Evolutionary conservation across 208 protist genomes (phyloP).

Genomic region (Blastocrithidia nonstop): DNA sequence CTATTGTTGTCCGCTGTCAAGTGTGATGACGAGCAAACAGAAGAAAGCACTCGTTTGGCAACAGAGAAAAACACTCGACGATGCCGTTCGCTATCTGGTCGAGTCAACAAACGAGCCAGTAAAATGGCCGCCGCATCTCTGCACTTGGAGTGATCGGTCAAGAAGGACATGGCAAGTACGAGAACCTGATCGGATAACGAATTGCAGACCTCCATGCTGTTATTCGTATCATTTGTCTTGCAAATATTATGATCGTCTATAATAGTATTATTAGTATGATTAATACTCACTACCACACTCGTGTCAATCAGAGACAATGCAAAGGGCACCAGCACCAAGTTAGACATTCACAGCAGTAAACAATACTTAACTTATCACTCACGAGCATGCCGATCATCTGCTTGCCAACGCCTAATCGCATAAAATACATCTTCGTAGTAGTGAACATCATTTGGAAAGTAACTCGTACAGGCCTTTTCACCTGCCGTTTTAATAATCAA

Average conservation of each 20-base stretch:
- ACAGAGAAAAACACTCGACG: slow-evolving; percentile 48
- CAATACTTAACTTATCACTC: slow-evolving; percentile 94
- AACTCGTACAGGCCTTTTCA: slow-evolving; percentile 84
- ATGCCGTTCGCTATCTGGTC: slow-evolving; percentile 67
- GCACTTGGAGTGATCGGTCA: slow-evolving; percentile 77
- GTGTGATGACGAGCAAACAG: not conserved
- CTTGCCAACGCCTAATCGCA: slow-evolving; percentile 49
- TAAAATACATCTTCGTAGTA: slow-evolving; percentile 82
- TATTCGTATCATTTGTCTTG: not conserved
- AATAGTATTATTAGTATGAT: too few relatives aligned
- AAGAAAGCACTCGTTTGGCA: slow-evolving; percentile 16
- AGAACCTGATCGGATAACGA: slow-evolving; percentile 67
- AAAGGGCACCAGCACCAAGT: slow-evolving; percentile 94
- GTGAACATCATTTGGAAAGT: slow-evolving; percentile 87
- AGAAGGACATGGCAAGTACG: slow-evolving; percentile 39
- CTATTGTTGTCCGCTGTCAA: not conserved
- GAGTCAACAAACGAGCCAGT: slow-evolving; percentile 78
- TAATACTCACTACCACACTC: too few relatives aligned
- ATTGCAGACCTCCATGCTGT: slow-evolving; percentile 4
- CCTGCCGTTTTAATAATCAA: slow-evolving; percentile 88
- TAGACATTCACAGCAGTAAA: slow-evolving; percentile 93
- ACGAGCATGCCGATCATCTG: slow-evolving; percentile 17
- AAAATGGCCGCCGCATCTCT: slow-evolving; percentile 85
- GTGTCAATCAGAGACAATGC: slow-evolving; percentile 86
- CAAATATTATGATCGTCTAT: too few relatives aligned